Evolutionary conservation across 331 rosid genomes (phyloP).

Genomic region (Acacia pycnantha): DNA sequence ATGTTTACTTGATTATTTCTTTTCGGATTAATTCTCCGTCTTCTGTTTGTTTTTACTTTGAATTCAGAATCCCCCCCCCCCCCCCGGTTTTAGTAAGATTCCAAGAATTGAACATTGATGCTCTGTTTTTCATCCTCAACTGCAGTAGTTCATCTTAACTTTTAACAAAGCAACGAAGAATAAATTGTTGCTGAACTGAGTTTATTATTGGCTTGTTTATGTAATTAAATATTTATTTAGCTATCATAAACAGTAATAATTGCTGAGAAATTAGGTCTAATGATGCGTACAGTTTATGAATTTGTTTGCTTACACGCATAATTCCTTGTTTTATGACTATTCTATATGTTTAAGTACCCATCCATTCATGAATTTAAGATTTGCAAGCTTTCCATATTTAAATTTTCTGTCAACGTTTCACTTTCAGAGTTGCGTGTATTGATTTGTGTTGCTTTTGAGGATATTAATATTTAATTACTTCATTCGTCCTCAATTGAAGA

Average conservation of each 20-base stretch:
- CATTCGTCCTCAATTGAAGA: conserved; percentile 17
- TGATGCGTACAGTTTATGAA: not conserved
- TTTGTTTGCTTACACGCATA: not conserved
- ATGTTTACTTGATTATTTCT: conserved; percentile 1
- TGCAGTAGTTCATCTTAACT: conserved; percentile 16
- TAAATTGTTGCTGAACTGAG: conserved; percentile 6
- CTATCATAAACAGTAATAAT: not conserved
- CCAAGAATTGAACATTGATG: conserved; percentile 30
- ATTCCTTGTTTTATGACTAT: conserved; percentile 1
- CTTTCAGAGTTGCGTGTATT: conserved; percentile 11
- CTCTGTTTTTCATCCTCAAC: conserved; percentile 37
- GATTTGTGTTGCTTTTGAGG: conserved; percentile 34
- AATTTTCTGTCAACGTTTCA: not conserved
- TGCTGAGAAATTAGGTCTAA: not conserved
- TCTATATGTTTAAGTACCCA: not conserved
- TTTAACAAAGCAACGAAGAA: conserved; percentile 8
- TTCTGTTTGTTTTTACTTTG: conserved; percentile 24
- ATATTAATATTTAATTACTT: conserved; percentile 16
- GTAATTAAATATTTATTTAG: not conserved
- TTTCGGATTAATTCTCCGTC: conserved; percentile 28
- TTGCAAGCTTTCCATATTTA: not conserved
- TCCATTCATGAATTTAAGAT: conserved; percentile 7
- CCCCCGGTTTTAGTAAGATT: conserved; percentile 33
- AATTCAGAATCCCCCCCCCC: conserved; percentile 23
- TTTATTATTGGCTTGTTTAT: not conserved